Percentiles rank a stretch among this genome's conserved stretches.
Conservation (phyloP, 2,329 filamentous ascomycete species). For the Tolypocladium sp. region DNA sequence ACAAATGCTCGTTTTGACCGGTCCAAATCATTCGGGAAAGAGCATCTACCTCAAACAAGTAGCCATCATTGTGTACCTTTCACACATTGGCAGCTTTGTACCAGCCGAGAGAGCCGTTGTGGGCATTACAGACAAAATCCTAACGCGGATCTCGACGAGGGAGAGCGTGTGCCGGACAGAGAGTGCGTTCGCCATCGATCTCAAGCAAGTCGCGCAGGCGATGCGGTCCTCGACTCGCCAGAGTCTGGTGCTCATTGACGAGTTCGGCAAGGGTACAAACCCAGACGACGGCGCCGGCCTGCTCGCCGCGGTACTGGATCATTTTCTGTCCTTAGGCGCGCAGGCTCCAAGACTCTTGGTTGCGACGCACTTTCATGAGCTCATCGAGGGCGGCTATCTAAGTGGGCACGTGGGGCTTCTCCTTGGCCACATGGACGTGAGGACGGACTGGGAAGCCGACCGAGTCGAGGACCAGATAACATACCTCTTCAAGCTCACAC, state of each 20-base stretch:
- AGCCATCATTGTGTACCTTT: constrained; percentile 82
- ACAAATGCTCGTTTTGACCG: constrained; percentile 74
- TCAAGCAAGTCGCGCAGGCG: constrained; percentile 77
- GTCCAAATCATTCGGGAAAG: constrained; percentile 94
- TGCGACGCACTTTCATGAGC: constrained; percentile 60
- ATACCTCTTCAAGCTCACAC: constrained; percentile 62
- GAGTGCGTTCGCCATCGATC: constrained; percentile 63
- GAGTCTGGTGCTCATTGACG: constrained; percentile 83
- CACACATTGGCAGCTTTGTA: constrained; percentile 87
- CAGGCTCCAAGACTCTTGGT: constrained; percentile 47
- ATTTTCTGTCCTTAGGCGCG: constrained; percentile 39
- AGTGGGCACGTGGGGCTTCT: constrained; percentile 36
- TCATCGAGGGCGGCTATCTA: constrained; percentile 58
- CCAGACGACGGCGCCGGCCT: constrained; percentile 49
- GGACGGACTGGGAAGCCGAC: constrained; percentile 41
- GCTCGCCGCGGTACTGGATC: constrained; percentile 45
- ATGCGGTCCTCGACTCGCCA: constrained; percentile 64
- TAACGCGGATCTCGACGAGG: constrained; percentile 74
- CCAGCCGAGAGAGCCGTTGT: constrained; percentile 69
- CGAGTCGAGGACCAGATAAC: constrained; percentile 54
- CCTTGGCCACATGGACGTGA: constrained; percentile 66
- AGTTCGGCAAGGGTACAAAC: constrained; percentile 67
- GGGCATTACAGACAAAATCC: constrained; percentile 84
- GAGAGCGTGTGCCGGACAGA: constrained; percentile 51
- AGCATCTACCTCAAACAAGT: constrained; percentile 93